Evolutionary conservation across 495 filamentous ascomycete species (phyloP), one percentile per base, ranked within the genome.

Genomic region (Penicillium arizonense): DNA sequence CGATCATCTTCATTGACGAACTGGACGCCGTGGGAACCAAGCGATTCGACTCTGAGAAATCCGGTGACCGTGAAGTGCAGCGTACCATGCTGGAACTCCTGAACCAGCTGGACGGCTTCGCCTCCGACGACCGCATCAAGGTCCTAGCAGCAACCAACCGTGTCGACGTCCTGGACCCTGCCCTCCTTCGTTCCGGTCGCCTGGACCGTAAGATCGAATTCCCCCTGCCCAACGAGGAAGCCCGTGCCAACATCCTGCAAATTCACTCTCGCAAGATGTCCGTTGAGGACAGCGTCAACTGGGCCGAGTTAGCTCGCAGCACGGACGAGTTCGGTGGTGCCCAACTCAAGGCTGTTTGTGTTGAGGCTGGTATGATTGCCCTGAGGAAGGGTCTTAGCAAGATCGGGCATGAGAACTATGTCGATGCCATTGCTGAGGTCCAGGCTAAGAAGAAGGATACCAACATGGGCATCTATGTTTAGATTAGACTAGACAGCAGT

Each of bases 1-100:
- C 94, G 26, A 99, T 99, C 69, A 99, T 99, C 72, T 99, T 98
- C 82, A 98, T 98, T 65, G 94, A 98, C 75, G 94, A 98, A 75
- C 78, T 98, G 47, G 94, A 98, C 68, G 94, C 94, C 54, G 85
- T 98, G 5, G 94, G 94, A 44, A 98, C 94, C 24, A 98, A 98
- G 74, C 94, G 94, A 63, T 99, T 99, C 77, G 94, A 99, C 72
- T 94, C 89, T 61, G 95, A 97, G 71, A 99, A 99, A 80, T 91
- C 87, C 53, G 94, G 94, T 73, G 94, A 99, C 68, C 82, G 94
- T 69, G 94, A 99, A 77, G 94, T 99, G 47, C 94, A 99, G 76
- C 82, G 94, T 70, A 99, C 94, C 43, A 99, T 99, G 94, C 77
- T 99, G 74, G 94, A 99, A 67, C 82, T 99, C 24, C 88, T 99